Base-by-base conservation (phyloP, 176 grass and related monocot genomes). In the Neostapfia colusana region DNA sequence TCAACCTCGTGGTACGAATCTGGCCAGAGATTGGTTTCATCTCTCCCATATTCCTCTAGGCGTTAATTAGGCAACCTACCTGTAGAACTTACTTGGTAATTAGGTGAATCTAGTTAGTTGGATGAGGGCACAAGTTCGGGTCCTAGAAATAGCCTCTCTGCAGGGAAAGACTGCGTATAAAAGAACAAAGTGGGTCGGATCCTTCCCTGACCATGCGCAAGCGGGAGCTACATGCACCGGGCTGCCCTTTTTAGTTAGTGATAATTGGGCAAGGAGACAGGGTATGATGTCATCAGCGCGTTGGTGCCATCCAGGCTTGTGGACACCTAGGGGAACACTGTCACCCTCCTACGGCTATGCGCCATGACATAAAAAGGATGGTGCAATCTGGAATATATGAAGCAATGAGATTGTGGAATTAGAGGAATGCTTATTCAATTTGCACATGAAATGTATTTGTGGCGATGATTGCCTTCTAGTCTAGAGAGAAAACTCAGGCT, bases 361-460 rank as follows among this genome's bases (percentile, higher is more conserved):
- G 1, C 54, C 21, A 0, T 4, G 21, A 3, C 3, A 58, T 58
- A 7, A 58, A n/a, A 17, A 57, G 5, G 48, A 67, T 41, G 13
- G 5, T 31, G 17, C 20, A 67, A 61, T 76, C 11, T 59, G 61
- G 17, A 39, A 69, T 77, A 39, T 62, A n/a, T 28, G 73, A 77
- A 69, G 3, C 57, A 44, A 16, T 16, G 36, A 59, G 55, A 13
- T 58, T 25, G 2, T 31, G 23, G 54, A 71, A 38, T 28, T 53
- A 64, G 74, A 50, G 68, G 57, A 46, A 41, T 38, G 27, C 13
- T 48, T 54, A 35, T 58, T 44, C 39, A 36, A 20, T 38, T 73
- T 66, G 48, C 59, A 65, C 6, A n/a, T 72, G 40, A 65, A 27
- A 65, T 14, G 18, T 65, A 56, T 55, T 34, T n/a, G 11, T 40